A percentile compares a stretch with the other conserved stretches of the same genome.
Conservation (phyloP, 306 rosid genomes). For the Prunus salicina region DNA sequence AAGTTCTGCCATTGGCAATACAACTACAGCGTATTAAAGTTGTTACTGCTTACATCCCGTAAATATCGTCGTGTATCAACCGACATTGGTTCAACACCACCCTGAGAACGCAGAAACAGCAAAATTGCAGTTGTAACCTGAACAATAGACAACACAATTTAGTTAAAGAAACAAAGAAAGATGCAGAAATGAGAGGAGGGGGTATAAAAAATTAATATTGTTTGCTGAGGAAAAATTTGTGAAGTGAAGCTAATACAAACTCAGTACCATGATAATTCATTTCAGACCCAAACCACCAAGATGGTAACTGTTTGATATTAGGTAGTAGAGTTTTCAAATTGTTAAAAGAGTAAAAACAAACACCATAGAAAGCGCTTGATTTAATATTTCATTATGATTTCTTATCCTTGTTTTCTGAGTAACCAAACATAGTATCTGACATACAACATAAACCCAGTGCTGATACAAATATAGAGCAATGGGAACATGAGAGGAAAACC, state of each 20-base stretch:
- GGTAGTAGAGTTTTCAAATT: neutral
- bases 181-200: neutral
- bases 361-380: neutral
- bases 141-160: neutral
- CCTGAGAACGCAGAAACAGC: neutral
- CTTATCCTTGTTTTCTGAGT: neutral
- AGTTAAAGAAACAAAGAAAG: neutral
- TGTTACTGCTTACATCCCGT: conserved; percentile 50
- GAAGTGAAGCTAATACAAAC: neutral
- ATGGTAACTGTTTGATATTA: neutral
- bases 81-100: conserved; percentile 25
- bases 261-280: neutral
- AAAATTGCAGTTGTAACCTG: conserved; percentile 14
- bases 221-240: neutral
- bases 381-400: neutral
- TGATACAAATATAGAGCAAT: neutral
- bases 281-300: neutral
- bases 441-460: neutral
- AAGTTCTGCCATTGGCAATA: neutral
- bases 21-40: neutral
- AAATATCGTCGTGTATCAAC: conserved; percentile 23
- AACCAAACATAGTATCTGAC: neutral
- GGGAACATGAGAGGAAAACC: neutral
- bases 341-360: neutral
- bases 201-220: neutral